Evolutionary conservation across 2,329 filamentous ascomycete species (phyloP).

Genomic region (Stagonosporopsis chrysanthemi): DNA sequence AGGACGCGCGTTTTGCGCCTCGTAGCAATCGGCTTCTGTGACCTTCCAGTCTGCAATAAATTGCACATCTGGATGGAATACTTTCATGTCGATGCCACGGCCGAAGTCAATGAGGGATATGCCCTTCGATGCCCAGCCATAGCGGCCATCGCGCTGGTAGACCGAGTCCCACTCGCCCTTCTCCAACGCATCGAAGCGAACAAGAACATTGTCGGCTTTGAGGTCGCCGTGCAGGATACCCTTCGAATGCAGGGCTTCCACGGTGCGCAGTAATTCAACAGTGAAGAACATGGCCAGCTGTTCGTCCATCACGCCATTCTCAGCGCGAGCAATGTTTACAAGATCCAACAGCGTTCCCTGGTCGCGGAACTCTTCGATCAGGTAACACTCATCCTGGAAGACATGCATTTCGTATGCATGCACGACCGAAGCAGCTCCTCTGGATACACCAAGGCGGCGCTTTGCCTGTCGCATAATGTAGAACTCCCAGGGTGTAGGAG

Average conservation of each 20-base stretch:
- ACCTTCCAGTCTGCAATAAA: constrained; percentile 98
- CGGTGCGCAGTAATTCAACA: constrained; percentile 86
- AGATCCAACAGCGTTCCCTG: constrained; percentile 95
- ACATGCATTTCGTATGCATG: constrained; percentile 89
- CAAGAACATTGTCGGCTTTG: constrained; percentile 93
- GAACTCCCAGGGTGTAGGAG: constrained; percentile 92
- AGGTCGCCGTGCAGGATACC: constrained; percentile 89
- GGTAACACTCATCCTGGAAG: constrained; percentile 87
- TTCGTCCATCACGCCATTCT: constrained; percentile 84
- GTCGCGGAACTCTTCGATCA: constrained; percentile 85
- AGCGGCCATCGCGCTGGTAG: constrained; percentile 76
- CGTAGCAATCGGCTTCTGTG: constrained; percentile 83
- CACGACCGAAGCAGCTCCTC: constrained; percentile 79
- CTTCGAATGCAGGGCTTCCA: constrained; percentile 83
- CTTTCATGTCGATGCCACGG: constrained; percentile 89
- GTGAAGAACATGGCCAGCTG: constrained; percentile 93
- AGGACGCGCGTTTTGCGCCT: constrained; percentile 91
- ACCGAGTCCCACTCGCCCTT: constrained; percentile 63
- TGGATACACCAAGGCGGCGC: constrained; percentile 73
- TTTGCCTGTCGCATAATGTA: constrained; percentile 90
- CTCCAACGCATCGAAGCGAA: constrained; percentile 72
- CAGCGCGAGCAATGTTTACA: constrained; percentile 82
- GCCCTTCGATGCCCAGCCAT: constrained; percentile 82
- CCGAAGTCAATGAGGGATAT: constrained; percentile 93
- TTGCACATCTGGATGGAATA: constrained; percentile 76